Percentiles rank a stretch among this genome's conserved stretches.
Evolutionary conservation across 2,329 filamentous ascomycete species (phyloP).

Genomic region (Berkeleyomyces rouxiae): DNA sequence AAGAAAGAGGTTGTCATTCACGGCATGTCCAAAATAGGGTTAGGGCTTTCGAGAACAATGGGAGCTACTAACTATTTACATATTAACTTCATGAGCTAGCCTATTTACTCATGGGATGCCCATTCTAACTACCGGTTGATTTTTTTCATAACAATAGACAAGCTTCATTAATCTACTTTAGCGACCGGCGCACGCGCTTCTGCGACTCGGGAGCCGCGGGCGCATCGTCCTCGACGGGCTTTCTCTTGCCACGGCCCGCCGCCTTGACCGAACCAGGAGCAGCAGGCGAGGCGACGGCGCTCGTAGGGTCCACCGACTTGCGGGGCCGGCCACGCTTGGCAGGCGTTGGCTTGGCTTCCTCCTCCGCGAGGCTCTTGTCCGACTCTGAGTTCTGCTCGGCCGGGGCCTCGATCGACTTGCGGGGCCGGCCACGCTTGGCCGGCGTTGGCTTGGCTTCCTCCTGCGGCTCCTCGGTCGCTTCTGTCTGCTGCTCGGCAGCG

Average conservation of each 20-base stretch:
- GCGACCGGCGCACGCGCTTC: conserved; percentile 8
- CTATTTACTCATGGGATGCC: not conserved
- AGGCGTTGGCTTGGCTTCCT: not conserved
- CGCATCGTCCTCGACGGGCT: not conserved
- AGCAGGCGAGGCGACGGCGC: not conserved
- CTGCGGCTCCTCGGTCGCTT: not conserved
- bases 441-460: conserved; percentile 12
- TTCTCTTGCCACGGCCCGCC: conserved; percentile 8
- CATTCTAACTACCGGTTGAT: not conserved
- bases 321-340: conserved; percentile 9
- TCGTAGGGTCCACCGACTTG: conserved; percentile 1
- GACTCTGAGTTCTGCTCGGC: not conserved
- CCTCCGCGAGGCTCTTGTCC: no score
- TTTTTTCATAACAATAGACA: not conserved
- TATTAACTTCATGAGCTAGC: not conserved
- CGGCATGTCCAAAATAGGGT: not conserved
- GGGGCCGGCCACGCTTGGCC: conserved; percentile 8
- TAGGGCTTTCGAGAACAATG: not conserved
- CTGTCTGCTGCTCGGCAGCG: conserved; percentile 16
- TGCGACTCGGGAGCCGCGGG: not conserved
- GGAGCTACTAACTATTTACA: not conserved
- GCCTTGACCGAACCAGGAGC: not conserved
- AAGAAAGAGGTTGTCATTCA: not conserved
- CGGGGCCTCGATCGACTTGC: conserved; percentile 1
- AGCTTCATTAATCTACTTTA: not conserved